Conservation (phyloP, 2,329 filamentous ascomycete genomes). For the Paradendryphiella salina region DNA sequence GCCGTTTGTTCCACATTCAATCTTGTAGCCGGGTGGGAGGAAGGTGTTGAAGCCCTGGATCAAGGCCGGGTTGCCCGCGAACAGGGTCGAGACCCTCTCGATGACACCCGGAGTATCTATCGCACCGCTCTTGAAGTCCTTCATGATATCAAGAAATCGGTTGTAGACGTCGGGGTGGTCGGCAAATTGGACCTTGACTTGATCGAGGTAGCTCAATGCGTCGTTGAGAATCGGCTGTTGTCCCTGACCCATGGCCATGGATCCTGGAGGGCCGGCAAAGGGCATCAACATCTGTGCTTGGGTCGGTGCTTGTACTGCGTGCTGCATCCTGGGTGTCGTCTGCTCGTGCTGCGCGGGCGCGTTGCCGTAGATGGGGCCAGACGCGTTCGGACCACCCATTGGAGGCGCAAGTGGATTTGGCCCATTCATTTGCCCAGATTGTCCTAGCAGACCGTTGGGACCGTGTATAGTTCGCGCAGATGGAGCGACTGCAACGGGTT, state of each 20-base stretch:
- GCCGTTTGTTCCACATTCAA: constrained; percentile 91
- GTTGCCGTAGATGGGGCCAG: constrained; percentile 70
- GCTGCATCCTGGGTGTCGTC: constrained; percentile 63
- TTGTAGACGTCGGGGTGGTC: constrained; percentile 98
- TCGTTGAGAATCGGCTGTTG: constrained; percentile 85
- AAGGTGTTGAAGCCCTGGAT: constrained; percentile 99
- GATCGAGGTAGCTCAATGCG: constrained; percentile 93
- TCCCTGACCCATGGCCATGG: constrained; percentile 69
- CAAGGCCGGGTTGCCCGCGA: constrained; percentile 90
- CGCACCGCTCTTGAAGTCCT: constrained; percentile 98
- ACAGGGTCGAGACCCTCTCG: constrained; percentile 91
- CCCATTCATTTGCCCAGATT: constrained; percentile 57
- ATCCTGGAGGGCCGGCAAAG: constrained; percentile 51
- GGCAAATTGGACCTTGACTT: constrained; percentile 97
- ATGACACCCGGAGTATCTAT: constrained; percentile 98
- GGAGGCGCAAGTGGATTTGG: constrained; percentile 55
- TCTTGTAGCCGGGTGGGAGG: constrained; percentile 90
- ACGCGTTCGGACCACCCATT: constrained; percentile 62
- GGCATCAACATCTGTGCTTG: constrained; percentile 58
- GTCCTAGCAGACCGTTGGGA: constrained; percentile 77
- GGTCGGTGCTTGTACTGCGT: constrained; percentile 58
- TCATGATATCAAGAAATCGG: constrained; percentile 97
- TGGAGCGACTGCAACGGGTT: constrained; percentile 79
- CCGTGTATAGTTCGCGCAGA: constrained; percentile 82
- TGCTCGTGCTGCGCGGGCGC: constrained; percentile 64